Percentiles rank a stretch among this genome's conserved stretches.
phyloP scores from a whole-genome alignment of 2,329 filamentous ascomycete species.

The Colletotrichum sp. region DNA sequence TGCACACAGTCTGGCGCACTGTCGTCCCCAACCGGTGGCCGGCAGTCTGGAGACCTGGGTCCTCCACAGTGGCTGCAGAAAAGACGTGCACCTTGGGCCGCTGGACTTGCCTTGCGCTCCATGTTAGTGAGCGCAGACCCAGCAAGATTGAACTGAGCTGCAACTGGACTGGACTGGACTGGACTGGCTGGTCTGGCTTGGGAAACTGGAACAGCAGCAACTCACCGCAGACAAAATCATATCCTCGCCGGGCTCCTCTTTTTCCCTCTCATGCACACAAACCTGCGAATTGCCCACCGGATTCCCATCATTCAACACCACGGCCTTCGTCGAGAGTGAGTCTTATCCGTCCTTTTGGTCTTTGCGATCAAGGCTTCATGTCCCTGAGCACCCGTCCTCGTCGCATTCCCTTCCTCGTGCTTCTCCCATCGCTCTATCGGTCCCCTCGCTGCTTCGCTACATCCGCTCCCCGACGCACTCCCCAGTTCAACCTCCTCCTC shows the following conservation, averaged over 20 bases:
- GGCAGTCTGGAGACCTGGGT: neutral
- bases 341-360: slow-evolving; percentile 34
- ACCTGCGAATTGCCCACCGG: slow-evolving; percentile 38
- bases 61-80: neutral
- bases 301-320: slow-evolving; percentile 36
- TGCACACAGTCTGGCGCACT: slow-evolving; percentile 10
- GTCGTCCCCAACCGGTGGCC: neutral
- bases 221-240: slow-evolving; percentile 43
- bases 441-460: neutral
- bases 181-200: neutral
- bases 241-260: slow-evolving; percentile 47
- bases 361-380: slow-evolving; percentile 39
- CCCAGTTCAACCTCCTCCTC: slow-evolving; percentile 1
- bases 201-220: neutral
- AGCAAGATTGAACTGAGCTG: neutral
- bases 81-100: neutral
- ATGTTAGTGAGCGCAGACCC: slow-evolving; percentile 4
- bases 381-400: slow-evolving; percentile 23
- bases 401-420: neutral
- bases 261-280: slow-evolving; percentile 45
- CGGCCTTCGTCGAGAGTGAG: slow-evolving; percentile 41
- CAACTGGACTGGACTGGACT: neutral
- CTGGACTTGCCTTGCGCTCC: neutral
- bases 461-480: slow-evolving; percentile 11
- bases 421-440: neutral